Conservation (phyloP, 2,329 filamentous ascomycete species). For the Parastagonospora avenae region DNA sequence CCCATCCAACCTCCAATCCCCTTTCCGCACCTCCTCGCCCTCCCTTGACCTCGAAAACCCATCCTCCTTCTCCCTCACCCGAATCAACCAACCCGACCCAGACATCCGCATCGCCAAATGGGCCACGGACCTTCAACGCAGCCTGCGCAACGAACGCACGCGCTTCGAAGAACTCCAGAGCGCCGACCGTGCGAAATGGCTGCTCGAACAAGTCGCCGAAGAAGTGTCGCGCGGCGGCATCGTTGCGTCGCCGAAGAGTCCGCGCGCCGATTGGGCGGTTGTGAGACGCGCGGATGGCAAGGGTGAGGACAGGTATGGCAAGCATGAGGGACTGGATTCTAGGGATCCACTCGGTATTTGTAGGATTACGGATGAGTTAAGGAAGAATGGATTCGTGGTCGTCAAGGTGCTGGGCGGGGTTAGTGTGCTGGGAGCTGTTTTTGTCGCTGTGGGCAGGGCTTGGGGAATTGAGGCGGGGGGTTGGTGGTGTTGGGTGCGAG, state of each 20-base stretch:
- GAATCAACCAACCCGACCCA: conserved; percentile 65
- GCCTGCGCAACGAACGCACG: conserved; percentile 73
- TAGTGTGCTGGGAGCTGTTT: conserved; percentile 74
- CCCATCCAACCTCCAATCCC: conserved; percentile 42
- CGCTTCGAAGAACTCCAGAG: conserved; percentile 66
- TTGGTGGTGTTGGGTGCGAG: conserved; percentile 35
- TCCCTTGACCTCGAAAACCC: conserved; percentile 39
- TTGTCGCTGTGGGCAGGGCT: conserved; percentile 54
- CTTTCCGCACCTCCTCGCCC: conserved; percentile 40
- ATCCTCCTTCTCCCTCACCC: conserved; percentile 45
- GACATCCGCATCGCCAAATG: conserved; percentile 79
- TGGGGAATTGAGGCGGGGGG: conserved; percentile 38
- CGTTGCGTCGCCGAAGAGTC: conserved; percentile 29
- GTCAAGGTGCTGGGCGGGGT: conserved; percentile 76
- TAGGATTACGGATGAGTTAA: conserved; percentile 69
- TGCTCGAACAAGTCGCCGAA: conserved; percentile 70
- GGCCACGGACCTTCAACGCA: conserved; percentile 80
- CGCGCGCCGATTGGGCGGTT: conserved; percentile 43
- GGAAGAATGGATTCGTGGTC: conserved; percentile 67
- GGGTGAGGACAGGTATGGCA: conserved; percentile 26
- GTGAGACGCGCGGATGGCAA: conserved; percentile 32
- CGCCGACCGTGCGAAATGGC: conserved; percentile 70
- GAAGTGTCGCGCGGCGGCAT: conserved; percentile 57
- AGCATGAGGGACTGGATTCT: conserved; percentile 51
- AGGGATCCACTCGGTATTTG: conserved; percentile 82